Evolutionary conservation across 2,329 filamentous ascomycete genomes (phyloP), one percentile per base, ranked within the genome.

Genomic region (Boeremia exigua): DNA sequence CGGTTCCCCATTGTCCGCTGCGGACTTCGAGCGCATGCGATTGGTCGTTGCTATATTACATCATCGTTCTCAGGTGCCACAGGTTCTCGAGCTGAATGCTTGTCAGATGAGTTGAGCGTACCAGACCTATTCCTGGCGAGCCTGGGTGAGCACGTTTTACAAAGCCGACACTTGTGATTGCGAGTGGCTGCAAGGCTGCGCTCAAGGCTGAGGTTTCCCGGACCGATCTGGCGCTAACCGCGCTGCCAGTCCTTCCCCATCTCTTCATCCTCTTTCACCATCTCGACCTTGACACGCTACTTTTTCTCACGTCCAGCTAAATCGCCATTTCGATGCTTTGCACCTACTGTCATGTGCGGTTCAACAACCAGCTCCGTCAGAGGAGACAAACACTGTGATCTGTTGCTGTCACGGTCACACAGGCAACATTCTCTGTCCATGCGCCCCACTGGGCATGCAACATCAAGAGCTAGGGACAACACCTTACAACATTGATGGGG

Each of bases 1-100:
- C 53, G 53, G 53, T 56, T 56, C 53, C 53, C 53, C 53, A 56
- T 50, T 37, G 23, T 56, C 53, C 53, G 53, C 27, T 46, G 53
- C 47, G 53, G 53, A 51, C 25, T 38, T 51, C 9, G 33, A 30
- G 32, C 48, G 17, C 12, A n/a, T 43, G 27, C 27, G 30, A 56
- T 56, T 56, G 53, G 53, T 43, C n/a, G 15, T n/a, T 23, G 12
- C 5, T 17, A 7, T 12, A 48, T 51, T 38, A 51, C 53, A 43
- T 56, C 42, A 43, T 48, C 37, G 38, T 48, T 38, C 32, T 32
- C 36, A 42, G 34, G 40, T 50, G 34, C 42, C 34, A 48, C 29
- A 10, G 36, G 8, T 25, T n/a, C n/a, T 32, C 14, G 28, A 32
- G 6, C 33, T 28, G 15, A 25, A 17, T 15, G 28, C 44, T 17